Evolutionary conservation across 441 rosid genomes (phyloP), one percentile per base, ranked within the genome.

Genomic region (Gossypium lobatum): DNA sequence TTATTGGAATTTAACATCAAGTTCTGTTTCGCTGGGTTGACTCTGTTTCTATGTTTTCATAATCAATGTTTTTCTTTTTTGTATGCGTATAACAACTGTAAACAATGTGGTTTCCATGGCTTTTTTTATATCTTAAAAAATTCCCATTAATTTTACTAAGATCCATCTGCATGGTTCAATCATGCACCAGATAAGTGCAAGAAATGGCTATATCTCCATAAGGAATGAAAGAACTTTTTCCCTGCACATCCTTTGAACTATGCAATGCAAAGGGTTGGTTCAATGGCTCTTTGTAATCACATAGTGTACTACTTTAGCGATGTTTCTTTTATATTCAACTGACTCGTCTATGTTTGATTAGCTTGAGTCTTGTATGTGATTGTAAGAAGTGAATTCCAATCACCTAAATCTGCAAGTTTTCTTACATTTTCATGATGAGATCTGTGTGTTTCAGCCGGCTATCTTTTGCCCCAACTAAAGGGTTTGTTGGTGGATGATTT

Each of bases 21-120:
- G 18, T 71, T 39, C 3, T 55, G 64, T 34, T 57, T 70, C 21
- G n/a, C 34, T 70, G 64, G 73, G 21, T 71, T 58, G 64, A 31
- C 2, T 70, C 1, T 17, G 17, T 70, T 18, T 54, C 20, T 28
- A 26, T 61, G n/a, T 50, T 28, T 10, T 17, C 14, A 55, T 55
- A 34, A 70, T 54, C 48, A 52, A 16, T 55, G 7, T 1, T 28
- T 59, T 58, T 14, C 20, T 17, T 52, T n/a, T 46, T 23, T 55
- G 3, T 21, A 23, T 46, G 71, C 14, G 11, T 11, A 65, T 21
- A 45, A 45, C 7, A 65, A 11, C 18, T 5, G 14, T 6, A 45
- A 13, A 25, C 8, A 28, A n/a, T 67, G 42, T 14, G 57, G 58
- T 67, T 67, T 46, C 11, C 42, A 50, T 25, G 42, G 42, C 8